Base-by-base conservation (phyloP, 2,329 filamentous ascomycete genomes). In the Ceratocystis smalleyi region DNA sequence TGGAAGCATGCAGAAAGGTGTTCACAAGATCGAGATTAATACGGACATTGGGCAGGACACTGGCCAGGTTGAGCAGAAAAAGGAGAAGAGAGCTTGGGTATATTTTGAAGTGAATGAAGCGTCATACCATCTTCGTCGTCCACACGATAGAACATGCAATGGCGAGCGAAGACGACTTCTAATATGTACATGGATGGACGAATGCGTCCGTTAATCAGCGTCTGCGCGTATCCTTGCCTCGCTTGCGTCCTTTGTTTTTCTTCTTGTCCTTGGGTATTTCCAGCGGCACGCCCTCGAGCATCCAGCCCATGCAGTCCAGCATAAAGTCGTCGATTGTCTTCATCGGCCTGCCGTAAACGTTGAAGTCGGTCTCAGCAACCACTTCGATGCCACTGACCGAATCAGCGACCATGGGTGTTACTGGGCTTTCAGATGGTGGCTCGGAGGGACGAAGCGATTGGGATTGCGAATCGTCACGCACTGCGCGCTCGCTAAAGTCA, bases 271-370 rank as follows among this genome's bases (percentile, higher is more conserved):
- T 83, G 4, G 84, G 84, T 35, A 86, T 71, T 68, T 86, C 83
- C 64, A 86, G 73, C 61, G 81, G 78, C 27, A 82, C 83, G 59
- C 80, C 77, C 69, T 81, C 80, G 24, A 86, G 75, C 71, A 79
- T 77, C 68, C 75, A 84, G 57, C 80, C 79, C 84, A 91, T 89
- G 64, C 82, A 81, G 43, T 77, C 76, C 61, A 94, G 75, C 80
- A 94, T 86, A 71, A 87, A 90, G 62, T 90, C 84, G 71, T 92
- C 89, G 65, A 91, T 82, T 49, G 82, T 84, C 62, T 76, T 75
- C 66, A 86, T 79, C 63, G 72, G 77, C 47, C 76, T 78, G 5
- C 82, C 83, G 76, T 78, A 84, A 0, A 83, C 83, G 67, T 84
- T 85, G 35, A 75, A 71, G 68, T 87, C 83, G 0, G 77, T 70